Base-by-base conservation (phyloP, 768 basidiomycete species). In the Psilocybe tampanensis region DNA sequence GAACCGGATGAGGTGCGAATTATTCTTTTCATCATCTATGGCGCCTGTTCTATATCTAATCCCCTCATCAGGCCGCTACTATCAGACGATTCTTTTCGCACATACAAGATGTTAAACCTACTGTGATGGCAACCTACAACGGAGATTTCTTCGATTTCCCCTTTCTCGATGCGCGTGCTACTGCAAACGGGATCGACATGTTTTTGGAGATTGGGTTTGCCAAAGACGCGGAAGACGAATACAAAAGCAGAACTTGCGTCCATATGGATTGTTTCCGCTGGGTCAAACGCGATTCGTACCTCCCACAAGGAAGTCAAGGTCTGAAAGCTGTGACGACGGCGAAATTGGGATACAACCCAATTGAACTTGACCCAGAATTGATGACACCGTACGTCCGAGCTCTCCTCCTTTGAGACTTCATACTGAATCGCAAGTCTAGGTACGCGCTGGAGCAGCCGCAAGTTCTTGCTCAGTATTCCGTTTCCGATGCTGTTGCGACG, bases 191-290 rank as follows among this genome's bases (percentile, higher is more conserved):
- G 0, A 94, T 99, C 64, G 94, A 96, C 72, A 96, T 98, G 94
- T 95, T 91, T 69, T 75, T 89, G 23, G 95, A 98, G 76, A 98
- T 84, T 0, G 97, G 97, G 0, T 98, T 99, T 66, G 80, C 86
- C 8, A 92, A 86, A 60, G 97, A 99, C 68, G 77, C 82, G 0
- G 97, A 98, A 70, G 91, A 95, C 45, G 97, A 99, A 72, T 99
- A 86, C 80, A 98, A 98, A 76, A 89, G 89, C 65, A 81, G 93
- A 9, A 85, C 81, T 18, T 98, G 95, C 66, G 93, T 89, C 19
- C 97, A 99, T 69, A 97, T 99, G 97, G 97, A 99, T 67, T 96
- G 94, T 70, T 98, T 98, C 81, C 87, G 96, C 65, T 99, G 97
- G 97, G 97, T 99, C 49, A 98, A 99, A 72, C 89, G 97, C 41